These are phyloP conservation scores for Extremus antarcticus DNA, from an alignment of 495 filamentous ascomycete genomes.

Conservation along the genomic window DNA sequence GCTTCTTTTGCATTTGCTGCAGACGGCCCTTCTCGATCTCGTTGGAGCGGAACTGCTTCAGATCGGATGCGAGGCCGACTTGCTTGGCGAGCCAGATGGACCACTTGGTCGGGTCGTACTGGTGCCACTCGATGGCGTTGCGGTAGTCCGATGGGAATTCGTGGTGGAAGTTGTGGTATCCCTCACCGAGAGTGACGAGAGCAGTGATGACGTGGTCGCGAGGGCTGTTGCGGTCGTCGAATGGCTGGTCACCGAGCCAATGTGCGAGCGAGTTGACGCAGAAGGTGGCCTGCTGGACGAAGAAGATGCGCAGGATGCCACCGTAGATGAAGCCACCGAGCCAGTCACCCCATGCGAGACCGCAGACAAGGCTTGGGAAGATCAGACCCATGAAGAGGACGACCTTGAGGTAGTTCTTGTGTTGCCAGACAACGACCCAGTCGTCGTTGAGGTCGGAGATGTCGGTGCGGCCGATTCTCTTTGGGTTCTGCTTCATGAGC, in stretches of 20 bases:
- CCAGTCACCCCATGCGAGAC: slow-evolving; percentile 85
- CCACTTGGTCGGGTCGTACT: slow-evolving; percentile 99
- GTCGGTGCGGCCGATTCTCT: slow-evolving; percentile 71
- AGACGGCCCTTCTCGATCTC: slow-evolving; percentile 98
- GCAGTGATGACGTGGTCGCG: slow-evolving; percentile 95
- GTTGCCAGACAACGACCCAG: slow-evolving; percentile 86
- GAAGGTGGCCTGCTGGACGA: slow-evolving; percentile 99
- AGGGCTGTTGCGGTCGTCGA: slow-evolving; percentile 97
- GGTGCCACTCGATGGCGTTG: slow-evolving; percentile 95
- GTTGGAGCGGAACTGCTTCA: slow-evolving; percentile 96
- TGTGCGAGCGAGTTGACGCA: slow-evolving; percentile 98
- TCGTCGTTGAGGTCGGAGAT: slow-evolving; percentile 96
- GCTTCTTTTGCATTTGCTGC: slow-evolving; percentile 97
- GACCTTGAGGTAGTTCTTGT: slow-evolving; percentile 83
- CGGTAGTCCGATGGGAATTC: slow-evolving; percentile 99
- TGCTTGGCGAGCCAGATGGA: slow-evolving; percentile 89
- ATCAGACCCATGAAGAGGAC: slow-evolving; percentile 79
- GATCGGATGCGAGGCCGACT: slow-evolving; percentile 82
- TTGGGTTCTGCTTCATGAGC: slow-evolving; percentile 42
- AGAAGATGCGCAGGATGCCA: slow-evolving; percentile 92
- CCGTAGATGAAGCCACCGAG: slow-evolving; percentile 86
- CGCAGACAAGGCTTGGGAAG: slow-evolving; percentile 73
- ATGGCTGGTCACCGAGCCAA: slow-evolving; percentile 98
- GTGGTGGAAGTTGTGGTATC: slow-evolving; percentile 99
- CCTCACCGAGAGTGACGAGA: slow-evolving; percentile 89